Evolutionary conservation across 306 rosid species (phyloP), one percentile per base, ranked within the genome.

Genomic region (Betula pendula): DNA sequence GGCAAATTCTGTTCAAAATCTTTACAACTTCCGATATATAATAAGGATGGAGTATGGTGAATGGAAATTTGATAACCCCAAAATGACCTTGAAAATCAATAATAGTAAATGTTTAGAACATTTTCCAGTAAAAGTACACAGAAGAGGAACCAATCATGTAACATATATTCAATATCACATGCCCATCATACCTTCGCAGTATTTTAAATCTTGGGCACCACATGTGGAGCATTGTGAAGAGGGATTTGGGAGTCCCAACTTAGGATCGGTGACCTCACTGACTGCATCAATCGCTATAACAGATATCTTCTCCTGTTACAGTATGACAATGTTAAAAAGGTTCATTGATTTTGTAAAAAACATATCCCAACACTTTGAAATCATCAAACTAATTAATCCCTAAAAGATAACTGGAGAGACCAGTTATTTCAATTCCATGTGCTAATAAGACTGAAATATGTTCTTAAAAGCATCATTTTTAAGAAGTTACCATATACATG

Each of bases 181-280:
- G 71, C 70, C 77, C 67, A 75, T 81, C 82, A 79, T 65, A 92
- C 99, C 98, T 88, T 92, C 98, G 55, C 98, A 92, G 43, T 22
- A 25, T 56, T 87, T 87, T 70, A 50, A 70, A 51, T 77, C 81
- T 47, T 76, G 72, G 9, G 99, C 82, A 71, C 94, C 96, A 81
- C 99, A 96, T 75, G 91, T 92, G 47, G 88, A 76, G 88, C 99
- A 96, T 76, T 76, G 87, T 17, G 20, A 62, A 72, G 90, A 84
- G 12, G 81, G 84, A 88, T 92, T 96, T 65, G 99, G 99, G 45
- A 92, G 85, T 84, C 98, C 99, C 89, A 96, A 77, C 76, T 72
- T 85, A 72, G 98, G 82, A 79, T 91, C 90, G 16, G 88, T 90
- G 70, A 96, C 97, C 88, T 92, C 93, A 38, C 84, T 79, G 1